phyloP scores from a whole-genome alignment of 202 grass and related monocot species.

The Hordeum pubiflorum region DNA sequence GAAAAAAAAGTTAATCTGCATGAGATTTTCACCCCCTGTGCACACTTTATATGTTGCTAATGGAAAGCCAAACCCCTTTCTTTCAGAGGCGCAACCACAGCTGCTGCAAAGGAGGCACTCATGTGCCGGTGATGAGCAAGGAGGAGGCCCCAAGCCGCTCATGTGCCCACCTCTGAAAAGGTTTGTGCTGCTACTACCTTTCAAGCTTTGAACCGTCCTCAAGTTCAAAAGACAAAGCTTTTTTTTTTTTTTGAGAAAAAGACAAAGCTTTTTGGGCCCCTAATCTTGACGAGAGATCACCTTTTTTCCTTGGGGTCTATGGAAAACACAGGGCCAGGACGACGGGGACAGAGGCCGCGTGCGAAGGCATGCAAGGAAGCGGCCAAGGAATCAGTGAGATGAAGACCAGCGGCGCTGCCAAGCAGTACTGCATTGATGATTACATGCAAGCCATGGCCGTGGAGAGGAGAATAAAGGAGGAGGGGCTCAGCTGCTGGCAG shows the following conservation, averaged over 20 bases:
- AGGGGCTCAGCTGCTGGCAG: slow-evolving; percentile 50
- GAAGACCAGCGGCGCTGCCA: slow-evolving; percentile 37
- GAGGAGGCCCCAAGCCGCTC: slow-evolving; percentile 62
- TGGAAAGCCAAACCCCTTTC: slow-evolving; percentile 57
- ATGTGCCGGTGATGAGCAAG: slow-evolving; percentile 61
- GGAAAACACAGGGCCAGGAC: slow-evolving; percentile 49
- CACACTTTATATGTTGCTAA: slow-evolving; percentile 52
- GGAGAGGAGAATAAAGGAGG: slow-evolving; percentile 74
- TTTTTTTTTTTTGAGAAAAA: no score
- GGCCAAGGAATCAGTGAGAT: slow-evolving; percentile 43
- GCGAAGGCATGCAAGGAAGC: slow-evolving; percentile 56
- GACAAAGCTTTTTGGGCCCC: slow-evolving; percentile 21
- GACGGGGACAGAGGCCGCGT: slow-evolving; percentile 43
- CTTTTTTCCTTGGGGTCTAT: slow-evolving; percentile 28
- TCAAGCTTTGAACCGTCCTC: slow-evolving; percentile 28
- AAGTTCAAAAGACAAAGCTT: slow-evolving; percentile 32
- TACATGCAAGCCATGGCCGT: slow-evolving; percentile 53
- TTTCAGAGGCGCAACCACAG: slow-evolving; percentile 41
- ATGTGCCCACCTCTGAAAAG: slow-evolving; percentile 71
- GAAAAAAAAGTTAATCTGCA: neutral
- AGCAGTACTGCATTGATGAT: slow-evolving; percentile 66
- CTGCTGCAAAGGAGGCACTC: slow-evolving; percentile 57
- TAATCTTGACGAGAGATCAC: slow-evolving; percentile 39
- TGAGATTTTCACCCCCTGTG: neutral
- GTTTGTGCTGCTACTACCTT: slow-evolving; percentile 35